Evolutionary conservation across 1,284 basidiomycete species (phyloP).

Genomic region (Ceratorhiza oryzae-sativae): DNA sequence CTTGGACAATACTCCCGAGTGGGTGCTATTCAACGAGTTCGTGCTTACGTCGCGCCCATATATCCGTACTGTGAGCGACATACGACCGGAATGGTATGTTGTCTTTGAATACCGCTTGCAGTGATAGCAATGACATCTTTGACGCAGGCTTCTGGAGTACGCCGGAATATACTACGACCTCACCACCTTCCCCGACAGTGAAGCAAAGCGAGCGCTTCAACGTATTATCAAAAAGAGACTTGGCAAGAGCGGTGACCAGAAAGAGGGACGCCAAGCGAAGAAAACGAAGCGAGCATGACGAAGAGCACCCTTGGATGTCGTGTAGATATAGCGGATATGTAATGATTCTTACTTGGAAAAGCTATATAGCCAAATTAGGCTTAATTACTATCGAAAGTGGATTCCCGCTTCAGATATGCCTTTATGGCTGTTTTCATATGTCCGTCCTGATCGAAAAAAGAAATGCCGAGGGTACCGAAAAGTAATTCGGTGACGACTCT

Average conservation of each 20-base stretch:
- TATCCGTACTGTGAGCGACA: slow-evolving; percentile 91
- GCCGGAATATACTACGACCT: slow-evolving; percentile 83
- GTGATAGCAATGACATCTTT: not conserved
- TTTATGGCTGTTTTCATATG: too few relatives aligned
- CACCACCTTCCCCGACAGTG: slow-evolving; percentile 69
- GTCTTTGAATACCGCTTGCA: not conserved
- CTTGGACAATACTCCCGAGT: slow-evolving; percentile 91
- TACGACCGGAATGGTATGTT: slow-evolving; percentile 85
- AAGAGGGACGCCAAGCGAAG: slow-evolving; percentile 6
- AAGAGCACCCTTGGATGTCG: not conserved
- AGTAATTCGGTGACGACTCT: too few relatives aligned
- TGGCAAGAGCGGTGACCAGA: not conserved
- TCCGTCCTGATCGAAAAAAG: too few relatives aligned
- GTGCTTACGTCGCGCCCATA: slow-evolving; percentile 90
- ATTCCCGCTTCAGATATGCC: too few relatives aligned
- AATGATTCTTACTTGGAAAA: not conserved
- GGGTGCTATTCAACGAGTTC: slow-evolving; percentile 98
- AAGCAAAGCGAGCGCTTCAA: slow-evolving; percentile 73
- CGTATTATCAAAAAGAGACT: slow-evolving; percentile 56
- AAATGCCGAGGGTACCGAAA: too few relatives aligned
- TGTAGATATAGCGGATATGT: not conserved
- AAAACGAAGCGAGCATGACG: not conserved
- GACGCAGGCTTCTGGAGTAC: slow-evolving; percentile 78
- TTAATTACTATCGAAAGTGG: too few relatives aligned
- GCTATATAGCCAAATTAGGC: too few relatives aligned